phyloP scores from a whole-genome alignment of 73 alveolate genomes.

The Tetrahymena elliotti region DNA sequence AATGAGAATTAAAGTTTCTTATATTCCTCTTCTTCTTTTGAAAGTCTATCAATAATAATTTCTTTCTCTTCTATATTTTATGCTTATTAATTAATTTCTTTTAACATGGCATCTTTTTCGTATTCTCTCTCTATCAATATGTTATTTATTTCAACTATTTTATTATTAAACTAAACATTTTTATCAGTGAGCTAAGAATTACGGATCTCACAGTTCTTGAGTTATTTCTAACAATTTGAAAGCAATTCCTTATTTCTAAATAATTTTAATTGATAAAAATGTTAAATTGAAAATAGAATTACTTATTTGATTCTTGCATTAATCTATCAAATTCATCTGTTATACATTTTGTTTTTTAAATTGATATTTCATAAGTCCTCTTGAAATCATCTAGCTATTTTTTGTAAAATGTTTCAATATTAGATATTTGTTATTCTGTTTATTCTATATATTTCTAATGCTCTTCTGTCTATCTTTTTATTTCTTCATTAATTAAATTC shows the following conservation, averaged over 20 bases:
- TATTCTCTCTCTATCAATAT: not conserved
- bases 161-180: not conserved
- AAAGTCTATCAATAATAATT: not conserved
- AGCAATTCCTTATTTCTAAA: not conserved
- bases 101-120: not conserved
- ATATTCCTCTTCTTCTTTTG: not conserved
- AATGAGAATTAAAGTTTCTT: not conserved
- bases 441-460: not conserved
- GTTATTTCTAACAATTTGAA: not conserved
- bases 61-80: not conserved
- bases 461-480: not conserved
- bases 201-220: not conserved
- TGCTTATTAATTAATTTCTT: not conserved
- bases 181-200: not conserved
- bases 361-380: not conserved
- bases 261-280: not conserved
- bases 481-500: not conserved
- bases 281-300: not conserved
- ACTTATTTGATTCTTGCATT: not conserved
- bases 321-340: not conserved
- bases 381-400: not conserved
- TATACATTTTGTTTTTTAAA: not conserved
- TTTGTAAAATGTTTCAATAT: not conserved
- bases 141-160: not conserved
- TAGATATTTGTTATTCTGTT: not conserved